Percentiles rank a stretch among this genome's conserved stretches.
These are phyloP conservation scores for Ophiostoma sp. DNA, from an alignment of 2,329 filamentous ascomycete genomes.

Conservation along the genomic window DNA sequence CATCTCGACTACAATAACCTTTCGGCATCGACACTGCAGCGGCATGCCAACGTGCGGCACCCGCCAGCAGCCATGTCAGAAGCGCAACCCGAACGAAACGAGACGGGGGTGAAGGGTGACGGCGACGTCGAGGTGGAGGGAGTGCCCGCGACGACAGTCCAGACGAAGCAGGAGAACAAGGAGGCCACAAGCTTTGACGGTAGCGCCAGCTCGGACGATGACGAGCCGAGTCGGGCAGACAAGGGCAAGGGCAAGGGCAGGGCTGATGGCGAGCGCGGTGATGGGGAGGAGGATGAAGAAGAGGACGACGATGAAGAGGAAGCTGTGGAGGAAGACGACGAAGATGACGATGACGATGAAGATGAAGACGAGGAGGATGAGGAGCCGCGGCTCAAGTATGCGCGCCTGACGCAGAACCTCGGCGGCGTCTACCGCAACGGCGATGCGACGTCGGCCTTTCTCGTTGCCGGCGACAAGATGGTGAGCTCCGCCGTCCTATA, in stretches of 20 bases:
- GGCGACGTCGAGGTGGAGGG: neutral
- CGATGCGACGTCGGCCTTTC: conserved; percentile 86
- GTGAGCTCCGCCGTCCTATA: conserved; percentile 42
- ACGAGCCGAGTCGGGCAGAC: neutral
- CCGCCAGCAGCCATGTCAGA: conserved; percentile 25
- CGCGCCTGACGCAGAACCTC: conserved; percentile 74
- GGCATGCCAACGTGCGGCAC: conserved; percentile 21
- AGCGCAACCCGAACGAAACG: conserved; percentile 22
- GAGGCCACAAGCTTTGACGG: neutral
- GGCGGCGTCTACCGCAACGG: conserved; percentile 83
- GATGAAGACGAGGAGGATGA: conserved; percentile 84
- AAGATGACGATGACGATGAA: conserved; percentile 58
- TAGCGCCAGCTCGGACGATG: neutral
- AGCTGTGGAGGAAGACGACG: conserved; percentile 31
- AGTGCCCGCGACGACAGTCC: neutral
- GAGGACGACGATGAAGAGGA: conserved; percentile 27
- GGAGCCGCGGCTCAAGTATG: conserved; percentile 90
- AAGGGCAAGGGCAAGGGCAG: conserved; percentile 21
- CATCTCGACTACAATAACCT: neutral
- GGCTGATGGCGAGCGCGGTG: conserved; percentile 46
- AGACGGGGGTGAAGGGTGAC: neutral
- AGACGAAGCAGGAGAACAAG: conserved; percentile 27
- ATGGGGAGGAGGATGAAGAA: conserved; percentile 82
- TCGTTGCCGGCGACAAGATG: conserved; percentile 96
- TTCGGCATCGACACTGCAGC: conserved; percentile 11